Evolutionary conservation across 768 basidiomycete genomes (phyloP).

Genomic region (Boletus barrowsii): DNA sequence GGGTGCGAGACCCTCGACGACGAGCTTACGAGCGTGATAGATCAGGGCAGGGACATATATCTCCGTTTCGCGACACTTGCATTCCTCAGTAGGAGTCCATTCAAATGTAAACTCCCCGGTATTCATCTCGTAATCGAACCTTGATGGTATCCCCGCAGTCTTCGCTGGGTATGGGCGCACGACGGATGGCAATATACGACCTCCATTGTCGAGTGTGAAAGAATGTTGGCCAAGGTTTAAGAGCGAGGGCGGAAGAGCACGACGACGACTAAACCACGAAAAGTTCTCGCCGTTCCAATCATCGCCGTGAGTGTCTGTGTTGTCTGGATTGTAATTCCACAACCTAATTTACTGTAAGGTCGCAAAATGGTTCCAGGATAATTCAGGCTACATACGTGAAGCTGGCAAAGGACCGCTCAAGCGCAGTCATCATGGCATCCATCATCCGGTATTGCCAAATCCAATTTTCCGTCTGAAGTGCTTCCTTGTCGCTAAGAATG

Average conservation of each 20-base stretch:
- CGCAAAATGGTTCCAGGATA: neutral
- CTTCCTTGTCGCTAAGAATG: slow-evolving; percentile 56
- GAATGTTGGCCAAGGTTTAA: slow-evolving; percentile 59
- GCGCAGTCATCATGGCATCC: slow-evolving; percentile 84
- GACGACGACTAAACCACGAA: slow-evolving; percentile 79
- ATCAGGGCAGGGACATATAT: slow-evolving; percentile 73
- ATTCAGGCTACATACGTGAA: slow-evolving; percentile 67
- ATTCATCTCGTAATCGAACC: slow-evolving; percentile 75
- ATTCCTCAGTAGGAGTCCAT: slow-evolving; percentile 44
- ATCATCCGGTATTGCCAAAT: slow-evolving; percentile 88
- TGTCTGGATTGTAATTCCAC: slow-evolving; percentile 94
- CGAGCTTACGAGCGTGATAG: slow-evolving; percentile 52
- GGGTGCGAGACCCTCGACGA: slow-evolving; percentile 52
- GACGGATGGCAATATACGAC: slow-evolving; percentile 68
- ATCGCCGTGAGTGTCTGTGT: slow-evolving; percentile 76
- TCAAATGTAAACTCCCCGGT: slow-evolving; percentile 62
- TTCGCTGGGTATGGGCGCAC: slow-evolving; percentile 93
- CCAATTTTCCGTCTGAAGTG: slow-evolving; percentile 72
- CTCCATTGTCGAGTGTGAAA: slow-evolving; percentile 79
- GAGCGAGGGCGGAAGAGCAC: slow-evolving; percentile 53
- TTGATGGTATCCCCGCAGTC: slow-evolving; percentile 78
- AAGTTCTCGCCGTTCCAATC: slow-evolving; percentile 98
- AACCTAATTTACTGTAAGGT: slow-evolving; percentile 45
- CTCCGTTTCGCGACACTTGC: slow-evolving; percentile 65
- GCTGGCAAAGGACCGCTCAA: slow-evolving; percentile 73